Evolutionary conservation across 495 filamentous ascomycete genomes (phyloP).

Genomic region (Collariella sp.): DNA sequence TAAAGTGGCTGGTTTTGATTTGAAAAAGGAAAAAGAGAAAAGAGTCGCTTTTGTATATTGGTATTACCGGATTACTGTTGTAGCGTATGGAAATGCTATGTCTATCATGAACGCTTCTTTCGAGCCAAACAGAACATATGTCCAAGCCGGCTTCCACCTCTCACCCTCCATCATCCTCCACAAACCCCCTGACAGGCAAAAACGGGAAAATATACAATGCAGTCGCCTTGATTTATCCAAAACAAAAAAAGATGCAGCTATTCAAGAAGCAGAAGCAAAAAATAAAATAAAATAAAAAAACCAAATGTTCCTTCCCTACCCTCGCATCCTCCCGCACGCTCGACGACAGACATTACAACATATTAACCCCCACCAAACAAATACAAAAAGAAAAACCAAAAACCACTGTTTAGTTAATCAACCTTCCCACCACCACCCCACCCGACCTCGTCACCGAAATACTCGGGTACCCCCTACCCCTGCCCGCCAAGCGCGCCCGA

Average conservation of each 20-base stretch:
- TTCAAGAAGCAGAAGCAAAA: no score
- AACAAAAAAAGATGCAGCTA: background rate
- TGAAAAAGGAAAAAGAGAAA: no score
- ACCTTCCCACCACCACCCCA: constrained; percentile 63
- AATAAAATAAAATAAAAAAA: no score
- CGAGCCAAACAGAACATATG: background rate
- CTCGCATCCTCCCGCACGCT: background rate
- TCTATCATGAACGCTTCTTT: constrained; percentile 29
- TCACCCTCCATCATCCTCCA: background rate
- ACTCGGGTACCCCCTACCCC: constrained; percentile 14
- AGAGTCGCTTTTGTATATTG: constrained; percentile 1
- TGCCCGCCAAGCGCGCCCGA: constrained; percentile 46
- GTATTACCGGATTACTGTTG: constrained; percentile 30
- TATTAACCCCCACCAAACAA: background rate
- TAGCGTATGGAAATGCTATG: constrained; percentile 25
- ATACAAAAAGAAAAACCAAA: no score
- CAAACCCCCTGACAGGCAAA: background rate
- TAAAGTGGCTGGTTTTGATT: no score
- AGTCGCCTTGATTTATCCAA: background rate
- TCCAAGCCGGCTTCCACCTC: background rate
- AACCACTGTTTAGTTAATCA: no score
- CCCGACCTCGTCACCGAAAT: constrained; percentile 22
- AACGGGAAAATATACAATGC: constrained; percentile 3
- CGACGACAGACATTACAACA: no score
- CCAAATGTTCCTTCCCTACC: background rate